Conservation (phyloP, 345 rosid species). For the Aurinia saxatilis region DNA sequence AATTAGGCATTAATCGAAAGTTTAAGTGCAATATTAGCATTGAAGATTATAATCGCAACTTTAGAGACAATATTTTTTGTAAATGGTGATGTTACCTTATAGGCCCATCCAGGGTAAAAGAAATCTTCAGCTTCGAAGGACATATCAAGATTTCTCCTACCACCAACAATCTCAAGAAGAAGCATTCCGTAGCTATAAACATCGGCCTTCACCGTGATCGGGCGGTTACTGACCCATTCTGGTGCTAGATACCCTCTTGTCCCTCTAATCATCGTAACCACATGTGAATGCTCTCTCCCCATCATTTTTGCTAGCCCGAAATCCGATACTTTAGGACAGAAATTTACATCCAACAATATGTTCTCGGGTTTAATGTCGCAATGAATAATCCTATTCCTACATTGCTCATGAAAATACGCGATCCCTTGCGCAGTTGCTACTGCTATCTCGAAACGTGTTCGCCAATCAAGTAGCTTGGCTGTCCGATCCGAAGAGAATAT, state of each 20-base stretch:
- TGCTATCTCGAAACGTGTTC: conserved; percentile 49
- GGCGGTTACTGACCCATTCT: conserved; percentile 68
- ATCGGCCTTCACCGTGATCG: conserved; percentile 74
- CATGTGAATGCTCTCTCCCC: conserved; percentile 68
- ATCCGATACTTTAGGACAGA: conserved; percentile 67
- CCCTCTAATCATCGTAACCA: conserved; percentile 68
- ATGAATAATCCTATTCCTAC: conserved; percentile 59
- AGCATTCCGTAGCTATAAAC: conserved; percentile 86
- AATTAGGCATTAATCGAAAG: not conserved
- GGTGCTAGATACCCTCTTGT: conserved; percentile 78
- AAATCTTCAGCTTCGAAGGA: conserved; percentile 49
- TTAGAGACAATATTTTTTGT: not conserved
- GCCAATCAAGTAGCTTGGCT: conserved; percentile 47
- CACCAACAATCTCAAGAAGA: conserved; percentile 66
- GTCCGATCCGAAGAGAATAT: conserved; percentile 40
- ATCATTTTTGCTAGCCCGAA: conserved; percentile 69
- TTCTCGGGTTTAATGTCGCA: conserved; percentile 74
- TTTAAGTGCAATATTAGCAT: not conserved
- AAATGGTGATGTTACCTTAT: conserved; percentile 41
- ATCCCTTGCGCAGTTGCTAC: conserved; percentile 65
- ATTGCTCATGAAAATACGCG: conserved; percentile 71
- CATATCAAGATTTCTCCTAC: conserved; percentile 71
- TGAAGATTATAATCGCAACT: not conserved
- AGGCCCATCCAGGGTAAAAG: conserved; percentile 89
- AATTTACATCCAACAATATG: conserved; percentile 49